Conservation (phyloP, 257 asterid species). For the Solanum chiquidenum region DNA sequence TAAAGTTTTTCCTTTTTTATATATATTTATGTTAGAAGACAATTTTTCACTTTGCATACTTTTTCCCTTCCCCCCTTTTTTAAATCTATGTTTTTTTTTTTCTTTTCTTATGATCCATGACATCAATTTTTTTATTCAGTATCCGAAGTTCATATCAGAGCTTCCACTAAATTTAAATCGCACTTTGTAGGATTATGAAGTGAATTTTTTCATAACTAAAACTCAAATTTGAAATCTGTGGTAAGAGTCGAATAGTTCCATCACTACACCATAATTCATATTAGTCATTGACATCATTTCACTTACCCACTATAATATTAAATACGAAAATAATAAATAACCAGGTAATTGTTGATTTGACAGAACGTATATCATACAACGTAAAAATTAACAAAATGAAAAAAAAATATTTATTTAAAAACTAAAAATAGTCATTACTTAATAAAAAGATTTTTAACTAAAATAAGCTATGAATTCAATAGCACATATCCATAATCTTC, state of each 20-base stretch:
- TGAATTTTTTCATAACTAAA: fast-evolving
- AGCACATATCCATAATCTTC: background rate
- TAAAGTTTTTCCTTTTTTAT: background rate
- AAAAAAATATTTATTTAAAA: background rate
- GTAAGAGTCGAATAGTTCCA: fast-evolving
- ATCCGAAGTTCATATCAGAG: too few relatives aligned
- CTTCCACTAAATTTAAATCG: fast-evolving
- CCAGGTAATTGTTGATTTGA: fast-evolving
- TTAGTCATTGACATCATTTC: too few relatives aligned
- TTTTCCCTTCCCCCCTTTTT: fast-evolving
- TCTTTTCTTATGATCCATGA: background rate
- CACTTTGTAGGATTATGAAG: fast-evolving
- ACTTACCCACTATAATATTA: too few relatives aligned
- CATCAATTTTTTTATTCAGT: fast-evolving
- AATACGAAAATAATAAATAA: too few relatives aligned
- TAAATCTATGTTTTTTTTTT: too few relatives aligned
- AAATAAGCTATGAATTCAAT: background rate
- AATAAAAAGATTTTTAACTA: background rate
- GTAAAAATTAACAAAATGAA: fast-evolving
- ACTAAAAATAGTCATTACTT: background rate
- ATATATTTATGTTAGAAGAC: background rate
- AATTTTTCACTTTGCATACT: background rate
- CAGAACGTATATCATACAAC: too few relatives aligned
- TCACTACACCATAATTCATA: background rate
- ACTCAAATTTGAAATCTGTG: fast-evolving